phyloP scores from a whole-genome alignment of 371 early-diverging fungal genomes.

The Apophysomyces ossiformis region DNA sequence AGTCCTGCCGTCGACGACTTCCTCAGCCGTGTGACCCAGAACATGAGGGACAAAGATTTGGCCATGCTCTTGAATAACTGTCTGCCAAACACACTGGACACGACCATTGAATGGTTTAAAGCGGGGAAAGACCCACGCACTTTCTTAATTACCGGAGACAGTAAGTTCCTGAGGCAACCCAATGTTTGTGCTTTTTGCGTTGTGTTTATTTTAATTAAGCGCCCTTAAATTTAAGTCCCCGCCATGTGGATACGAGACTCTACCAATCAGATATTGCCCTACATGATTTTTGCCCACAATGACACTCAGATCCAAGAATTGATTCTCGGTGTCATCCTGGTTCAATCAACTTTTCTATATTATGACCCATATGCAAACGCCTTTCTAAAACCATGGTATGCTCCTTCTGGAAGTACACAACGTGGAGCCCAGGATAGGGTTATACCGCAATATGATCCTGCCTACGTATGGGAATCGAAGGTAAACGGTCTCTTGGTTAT shows the following conservation, averaged over 20 bases:
- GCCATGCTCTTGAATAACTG: slow-evolving; percentile 54
- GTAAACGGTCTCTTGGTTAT: slow-evolving; percentile 9
- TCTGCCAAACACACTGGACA: slow-evolving; percentile 62
- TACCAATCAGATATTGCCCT: slow-evolving; percentile 58
- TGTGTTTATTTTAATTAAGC: neutral
- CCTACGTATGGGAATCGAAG: slow-evolving; percentile 49
- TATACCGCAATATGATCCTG: slow-evolving; percentile 36
- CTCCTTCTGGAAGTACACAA: slow-evolving; percentile 19
- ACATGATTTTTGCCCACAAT: slow-evolving; percentile 32
- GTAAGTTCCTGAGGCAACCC: slow-evolving; percentile 21
- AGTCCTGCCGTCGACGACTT: slow-evolving; percentile 37
- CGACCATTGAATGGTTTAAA: slow-evolving; percentile 49
- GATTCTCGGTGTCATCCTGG: slow-evolving; percentile 41
- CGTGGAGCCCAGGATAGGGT: slow-evolving; percentile 33
- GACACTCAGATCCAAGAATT: slow-evolving; percentile 31
- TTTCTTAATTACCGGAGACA: slow-evolving; percentile 63
- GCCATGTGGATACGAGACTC: slow-evolving; percentile 69
- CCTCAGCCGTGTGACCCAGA: slow-evolving; percentile 16
- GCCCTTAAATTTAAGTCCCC: slow-evolving; percentile 30
- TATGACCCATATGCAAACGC: slow-evolving; percentile 60
- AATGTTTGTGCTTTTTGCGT: neutral
- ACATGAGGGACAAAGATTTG: slow-evolving; percentile 42
- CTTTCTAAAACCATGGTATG: slow-evolving; percentile 47
- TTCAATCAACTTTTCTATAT: slow-evolving; percentile 45
- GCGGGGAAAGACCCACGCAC: slow-evolving; percentile 34